Conservation (phyloP, 2,329 filamentous ascomycete species). For the Paraphaeosphaeria sporulosa region DNA sequence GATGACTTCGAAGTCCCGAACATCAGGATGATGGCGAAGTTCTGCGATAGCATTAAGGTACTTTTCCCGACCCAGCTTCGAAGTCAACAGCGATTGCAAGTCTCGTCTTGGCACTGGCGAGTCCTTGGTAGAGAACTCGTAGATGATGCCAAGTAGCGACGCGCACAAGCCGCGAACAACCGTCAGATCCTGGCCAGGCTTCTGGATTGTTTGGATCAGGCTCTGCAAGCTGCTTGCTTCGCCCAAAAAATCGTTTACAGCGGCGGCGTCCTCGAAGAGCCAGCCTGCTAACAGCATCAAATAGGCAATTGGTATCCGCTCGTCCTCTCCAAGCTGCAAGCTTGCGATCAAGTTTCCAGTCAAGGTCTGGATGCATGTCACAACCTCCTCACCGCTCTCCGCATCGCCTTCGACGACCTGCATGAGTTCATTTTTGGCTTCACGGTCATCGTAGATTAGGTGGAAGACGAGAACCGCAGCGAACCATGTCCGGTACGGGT, state of each 20-base stretch:
- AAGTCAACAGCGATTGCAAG: slow-evolving; percentile 78
- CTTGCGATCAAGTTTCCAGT: slow-evolving; percentile 85
- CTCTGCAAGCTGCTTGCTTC: slow-evolving; percentile 94
- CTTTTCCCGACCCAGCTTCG: slow-evolving; percentile 81
- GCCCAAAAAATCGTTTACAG: slow-evolving; percentile 88
- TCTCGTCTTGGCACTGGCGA: slow-evolving; percentile 85
- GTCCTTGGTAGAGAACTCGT: slow-evolving; percentile 98
- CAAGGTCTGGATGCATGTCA: slow-evolving; percentile 90
- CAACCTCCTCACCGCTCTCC: slow-evolving; percentile 88
- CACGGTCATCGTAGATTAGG: slow-evolving; percentile 78
- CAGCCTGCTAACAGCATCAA: slow-evolving; percentile 88
- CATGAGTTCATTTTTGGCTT: slow-evolving; percentile 82
- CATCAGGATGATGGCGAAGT: slow-evolving; percentile 76
- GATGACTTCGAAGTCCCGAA: slow-evolving; percentile 90
- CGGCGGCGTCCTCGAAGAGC: slow-evolving; percentile 91
- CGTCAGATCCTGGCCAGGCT: slow-evolving; percentile 61
- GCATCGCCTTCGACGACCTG: slow-evolving; percentile 88
- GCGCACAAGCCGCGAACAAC: slow-evolving; percentile 84
- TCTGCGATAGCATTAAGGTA: slow-evolving; percentile 84
- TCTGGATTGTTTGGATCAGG: slow-evolving; percentile 74
- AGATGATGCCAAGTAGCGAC: slow-evolving; percentile 84
- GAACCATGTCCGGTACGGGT: slow-evolving; percentile 91
- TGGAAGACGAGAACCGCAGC: slow-evolving; percentile 87
- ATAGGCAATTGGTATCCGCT: slow-evolving; percentile 82
- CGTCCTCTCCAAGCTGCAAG: slow-evolving; percentile 77